These are phyloP conservation scores for Solanum bulbocastanum DNA, from an alignment of 257 asterid species.

Conservation along the genomic window DNA sequence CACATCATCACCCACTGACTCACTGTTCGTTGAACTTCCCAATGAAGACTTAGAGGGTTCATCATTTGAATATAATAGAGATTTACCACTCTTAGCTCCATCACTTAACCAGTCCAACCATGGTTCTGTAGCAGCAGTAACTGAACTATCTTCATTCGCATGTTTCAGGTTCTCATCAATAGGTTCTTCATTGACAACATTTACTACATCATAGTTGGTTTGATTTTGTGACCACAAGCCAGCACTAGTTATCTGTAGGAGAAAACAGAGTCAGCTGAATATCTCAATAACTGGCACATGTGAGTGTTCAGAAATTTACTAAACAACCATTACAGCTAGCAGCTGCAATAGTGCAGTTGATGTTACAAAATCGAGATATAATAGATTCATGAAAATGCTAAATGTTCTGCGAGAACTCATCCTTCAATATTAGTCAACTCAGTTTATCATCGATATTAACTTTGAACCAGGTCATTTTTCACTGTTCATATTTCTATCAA, in stretches of 20 bases:
- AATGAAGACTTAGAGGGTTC: constrained; percentile 47
- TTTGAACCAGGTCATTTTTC: background rate
- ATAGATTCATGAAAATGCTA: background rate
- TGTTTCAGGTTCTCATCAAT: constrained; percentile 17
- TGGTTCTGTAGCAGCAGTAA: constrained; percentile 26
- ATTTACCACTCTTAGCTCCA: constrained; percentile 31
- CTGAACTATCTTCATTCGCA: constrained; percentile 36
- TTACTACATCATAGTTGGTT: constrained; percentile 15
- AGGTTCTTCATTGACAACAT: constrained; percentile 15
- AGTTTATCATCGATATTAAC: background rate
- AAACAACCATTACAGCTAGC: background rate
- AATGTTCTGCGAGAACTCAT: background rate
- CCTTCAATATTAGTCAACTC: background rate
- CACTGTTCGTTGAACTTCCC: constrained; percentile 31
- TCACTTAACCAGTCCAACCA: constrained; percentile 67
- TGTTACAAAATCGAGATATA: background rate
- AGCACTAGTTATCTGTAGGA: constrained; percentile 72
- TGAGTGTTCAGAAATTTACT: background rate
- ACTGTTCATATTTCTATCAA: background rate
- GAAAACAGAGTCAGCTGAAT: background rate
- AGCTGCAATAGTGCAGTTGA: background rate
- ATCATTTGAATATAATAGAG: constrained; percentile 28
- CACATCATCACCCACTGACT: constrained; percentile 32
- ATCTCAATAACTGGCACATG: background rate
- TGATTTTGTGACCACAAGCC: constrained; percentile 74